Evolutionary conservation across 768 basidiomycete genomes (phyloP), one percentile per base, ranked within the genome.

Genomic region (Kwoniella sp.): DNA sequence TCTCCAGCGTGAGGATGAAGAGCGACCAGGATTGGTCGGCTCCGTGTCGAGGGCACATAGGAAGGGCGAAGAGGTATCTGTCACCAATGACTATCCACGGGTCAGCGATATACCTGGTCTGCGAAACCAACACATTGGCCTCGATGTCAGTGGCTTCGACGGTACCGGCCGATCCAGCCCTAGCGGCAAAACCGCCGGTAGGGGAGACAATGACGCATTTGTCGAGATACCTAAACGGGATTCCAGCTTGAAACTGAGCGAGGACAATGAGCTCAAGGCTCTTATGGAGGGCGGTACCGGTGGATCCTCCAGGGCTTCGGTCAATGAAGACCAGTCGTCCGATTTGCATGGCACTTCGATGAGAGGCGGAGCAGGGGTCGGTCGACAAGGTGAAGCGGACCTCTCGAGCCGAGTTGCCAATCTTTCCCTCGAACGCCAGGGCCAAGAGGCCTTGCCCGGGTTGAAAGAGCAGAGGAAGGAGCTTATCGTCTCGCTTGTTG

Each of bases 401-500:
- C 48, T 49, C 17, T 49, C 48, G 21, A 26, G 22, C 48, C 21
- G 48, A 9, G 25, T 49, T 2, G 22, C 21, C 25, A 26, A 49
- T 4, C 22, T 49, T 10, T 49, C 48, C 22, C 22, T 49, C 7
- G 40, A 44, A 53, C 52, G 10, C 4, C 52, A 53, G 52, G n/a
- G n/a, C 15, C 12, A 4, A 6, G 52, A 53, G 30, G 40, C 40
- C 40, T 15, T 44, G 7, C 40, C 40, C 1, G 49, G 26, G 27
- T 57, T 71, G 25, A 47, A 60, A 10, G 47, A 50, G 26, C 72
- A 76, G 59, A 56, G 76, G 12, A 40, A 66, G 27, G 53, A 54
- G 12, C 58, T 77, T 65, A 67, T 74, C 5, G 44, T 44, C 40
- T 44, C 40, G 17, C 17, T 44, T 4, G 40, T 44, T 4, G 40